phyloP scores from a whole-genome alignment of 169 alveolate species.

The Neospora caninum region DNA sequence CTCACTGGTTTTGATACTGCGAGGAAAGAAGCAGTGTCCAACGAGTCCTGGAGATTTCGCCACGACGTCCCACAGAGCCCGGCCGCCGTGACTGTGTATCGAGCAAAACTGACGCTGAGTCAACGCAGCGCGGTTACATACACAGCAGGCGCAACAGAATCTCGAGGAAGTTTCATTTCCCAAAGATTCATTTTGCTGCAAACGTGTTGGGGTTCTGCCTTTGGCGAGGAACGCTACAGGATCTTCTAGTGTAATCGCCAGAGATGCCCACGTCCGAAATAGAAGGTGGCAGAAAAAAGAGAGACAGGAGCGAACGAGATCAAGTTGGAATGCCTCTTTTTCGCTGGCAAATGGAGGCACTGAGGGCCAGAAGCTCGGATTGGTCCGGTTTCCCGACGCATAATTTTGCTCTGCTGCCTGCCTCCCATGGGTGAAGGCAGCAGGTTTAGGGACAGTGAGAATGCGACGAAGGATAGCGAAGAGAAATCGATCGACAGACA shows the following conservation, averaged over 20 bases:
- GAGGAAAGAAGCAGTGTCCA: neutral
- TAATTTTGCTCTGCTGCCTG: neutral
- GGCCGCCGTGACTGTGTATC: neutral
- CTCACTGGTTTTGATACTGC: neutral
- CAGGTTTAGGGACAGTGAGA: neutral
- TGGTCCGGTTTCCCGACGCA: neutral
- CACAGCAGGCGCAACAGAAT: neutral
- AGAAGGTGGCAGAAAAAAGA: neutral
- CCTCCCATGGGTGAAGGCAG: neutral
- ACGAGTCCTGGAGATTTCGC: neutral
- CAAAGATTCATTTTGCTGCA: neutral
- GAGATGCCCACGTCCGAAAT: conserved; percentile 3
- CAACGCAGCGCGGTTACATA: neutral
- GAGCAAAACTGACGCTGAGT: neutral
- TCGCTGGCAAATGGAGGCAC: neutral
- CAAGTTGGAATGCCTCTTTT: neutral
- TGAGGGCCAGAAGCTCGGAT: neutral
- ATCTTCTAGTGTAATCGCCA: neutral
- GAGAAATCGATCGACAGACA: neutral
- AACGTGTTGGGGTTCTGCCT: neutral
- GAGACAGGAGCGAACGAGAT: neutral
- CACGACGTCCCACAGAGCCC: neutral
- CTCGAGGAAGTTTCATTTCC: neutral
- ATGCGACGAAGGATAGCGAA: neutral
- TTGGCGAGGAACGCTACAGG: neutral